Conservation (phyloP, 2,329 filamentous ascomycete species). For the Penicillium fuscoglaucum region DNA sequence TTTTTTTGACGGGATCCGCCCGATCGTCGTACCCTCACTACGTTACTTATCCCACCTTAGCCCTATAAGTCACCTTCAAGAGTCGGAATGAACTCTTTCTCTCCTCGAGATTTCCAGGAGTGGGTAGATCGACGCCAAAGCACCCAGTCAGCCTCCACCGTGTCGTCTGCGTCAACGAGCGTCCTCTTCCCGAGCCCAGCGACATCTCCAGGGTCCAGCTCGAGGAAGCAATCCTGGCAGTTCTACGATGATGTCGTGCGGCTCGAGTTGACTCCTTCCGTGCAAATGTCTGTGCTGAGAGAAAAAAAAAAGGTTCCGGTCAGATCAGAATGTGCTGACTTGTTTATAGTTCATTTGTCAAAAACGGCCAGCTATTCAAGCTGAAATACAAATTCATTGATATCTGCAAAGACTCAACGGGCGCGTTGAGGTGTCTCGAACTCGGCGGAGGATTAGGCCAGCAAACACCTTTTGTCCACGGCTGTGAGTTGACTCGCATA, state of each 20-base stretch:
- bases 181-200: conserved; percentile 33
- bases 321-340: not conserved
- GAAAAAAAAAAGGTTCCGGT: not conserved
- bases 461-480: conserved; percentile 40
- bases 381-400: conserved; percentile 42
- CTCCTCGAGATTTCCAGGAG: conserved; percentile 28
- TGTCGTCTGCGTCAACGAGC: conserved; percentile 35
- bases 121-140: conserved; percentile 34
- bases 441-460: conserved; percentile 41
- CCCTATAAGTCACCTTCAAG: not conserved
- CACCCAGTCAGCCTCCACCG: conserved; percentile 31
- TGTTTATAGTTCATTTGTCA: conserved; percentile 38
- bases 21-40: conserved; percentile 2
- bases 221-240: conserved; percentile 34
- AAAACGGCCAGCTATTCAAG: conserved; percentile 42
- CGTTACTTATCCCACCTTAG: conserved; percentile 1
- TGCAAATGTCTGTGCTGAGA: conserved; percentile 34
- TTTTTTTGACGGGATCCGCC: conserved; percentile 6
- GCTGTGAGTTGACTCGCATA: conserved; percentile 32
- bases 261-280: conserved; percentile 31
- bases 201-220: conserved; percentile 29
- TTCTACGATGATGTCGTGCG: conserved; percentile 35
- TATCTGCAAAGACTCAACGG: conserved; percentile 41
- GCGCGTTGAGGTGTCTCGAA: conserved; percentile 39
- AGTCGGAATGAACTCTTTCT: conserved; percentile 20